phyloP scores from a whole-genome alignment of 345 rosid genomes.

The Anacardium occidentale region DNA sequence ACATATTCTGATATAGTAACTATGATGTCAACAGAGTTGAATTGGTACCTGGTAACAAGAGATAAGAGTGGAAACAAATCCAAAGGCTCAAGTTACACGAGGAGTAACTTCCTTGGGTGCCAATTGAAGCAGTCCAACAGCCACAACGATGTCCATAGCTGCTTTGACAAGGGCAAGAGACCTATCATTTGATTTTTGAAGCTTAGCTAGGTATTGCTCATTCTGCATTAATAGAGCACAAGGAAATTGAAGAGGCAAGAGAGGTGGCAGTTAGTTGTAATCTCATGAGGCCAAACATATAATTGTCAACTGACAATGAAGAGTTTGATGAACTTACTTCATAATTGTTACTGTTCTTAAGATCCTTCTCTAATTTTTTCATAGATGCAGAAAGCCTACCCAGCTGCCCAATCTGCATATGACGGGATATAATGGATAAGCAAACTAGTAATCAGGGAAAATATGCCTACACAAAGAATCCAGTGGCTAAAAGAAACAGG shows the following conservation, averaged over 20 bases:
- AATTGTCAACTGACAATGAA: background rate
- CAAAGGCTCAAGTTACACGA: constrained; percentile 87
- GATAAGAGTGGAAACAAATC: constrained; percentile 77
- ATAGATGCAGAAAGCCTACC: constrained; percentile 77
- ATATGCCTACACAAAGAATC: background rate
- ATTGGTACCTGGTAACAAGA: constrained; percentile 87
- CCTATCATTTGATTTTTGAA: constrained; percentile 79
- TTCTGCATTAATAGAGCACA: constrained; percentile 41
- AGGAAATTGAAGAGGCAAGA: background rate
- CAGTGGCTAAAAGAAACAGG: constrained; percentile 3
- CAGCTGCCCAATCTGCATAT: constrained; percentile 71
- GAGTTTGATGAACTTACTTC: constrained; percentile 37
- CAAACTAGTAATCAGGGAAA: background rate
- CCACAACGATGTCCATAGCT: constrained; percentile 82
- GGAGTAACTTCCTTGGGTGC: constrained; percentile 83
- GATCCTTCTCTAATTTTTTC: constrained; percentile 78
- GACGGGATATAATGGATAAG: background rate
- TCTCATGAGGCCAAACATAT: background rate
- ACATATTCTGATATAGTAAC: background rate
- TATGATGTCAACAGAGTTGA: background rate
- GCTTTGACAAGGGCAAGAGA: constrained; percentile 79
- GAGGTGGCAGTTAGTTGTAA: background rate
- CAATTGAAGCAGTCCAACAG: constrained; percentile 82
- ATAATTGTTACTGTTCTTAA: constrained; percentile 60
- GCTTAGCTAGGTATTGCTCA: constrained; percentile 68